Evolutionary conservation across 108 stramenopile genomes (phyloP).

Genomic region (Conticribra guillardii): DNA sequence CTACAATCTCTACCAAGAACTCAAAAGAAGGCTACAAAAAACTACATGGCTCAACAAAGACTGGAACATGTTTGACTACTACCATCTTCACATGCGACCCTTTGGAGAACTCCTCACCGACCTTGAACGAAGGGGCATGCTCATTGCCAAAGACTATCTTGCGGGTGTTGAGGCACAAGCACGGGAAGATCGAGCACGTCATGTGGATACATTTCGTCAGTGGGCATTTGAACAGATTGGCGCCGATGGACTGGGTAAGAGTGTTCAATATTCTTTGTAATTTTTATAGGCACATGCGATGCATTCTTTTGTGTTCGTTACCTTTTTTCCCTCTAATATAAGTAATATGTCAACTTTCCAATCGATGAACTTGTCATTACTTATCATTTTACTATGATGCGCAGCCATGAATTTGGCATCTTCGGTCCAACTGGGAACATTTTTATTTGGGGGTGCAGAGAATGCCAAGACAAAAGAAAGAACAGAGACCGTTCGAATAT

Average conservation of each 20-base stretch:
- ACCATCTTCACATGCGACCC: constrained; percentile 85
- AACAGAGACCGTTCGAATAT: constrained; percentile 72
- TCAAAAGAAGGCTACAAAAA: constrained; percentile 41
- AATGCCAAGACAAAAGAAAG: constrained; percentile 75
- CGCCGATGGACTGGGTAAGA: constrained; percentile 80
- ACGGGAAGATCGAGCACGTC: constrained; percentile 72
- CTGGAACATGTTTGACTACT: constrained; percentile 90
- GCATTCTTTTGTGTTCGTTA: too few species aligned
- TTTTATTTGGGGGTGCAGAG: constrained; percentile 90
- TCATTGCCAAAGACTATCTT: constrained; percentile 91
- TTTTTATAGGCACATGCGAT: too few species aligned
- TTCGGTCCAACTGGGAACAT: constrained; percentile 78
- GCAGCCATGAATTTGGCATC: constrained; percentile 90
- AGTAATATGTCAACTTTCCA: too few species aligned
- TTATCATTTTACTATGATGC: too few species aligned
- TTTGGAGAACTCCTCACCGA: constrained; percentile 97
- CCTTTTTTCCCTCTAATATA: too few species aligned
- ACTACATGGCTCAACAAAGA: constrained; percentile 55
- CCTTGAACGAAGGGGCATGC: constrained; percentile 96
- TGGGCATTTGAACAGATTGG: constrained; percentile 81
- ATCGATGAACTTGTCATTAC: too few species aligned
- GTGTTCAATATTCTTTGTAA: too few species aligned
- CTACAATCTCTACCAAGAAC: constrained; percentile 55
- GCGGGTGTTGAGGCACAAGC: constrained; percentile 82
- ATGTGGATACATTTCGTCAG: constrained; percentile 67